phyloP scores from a whole-genome alignment of 257 asterid species.

The Solanum tarijense region DNA sequence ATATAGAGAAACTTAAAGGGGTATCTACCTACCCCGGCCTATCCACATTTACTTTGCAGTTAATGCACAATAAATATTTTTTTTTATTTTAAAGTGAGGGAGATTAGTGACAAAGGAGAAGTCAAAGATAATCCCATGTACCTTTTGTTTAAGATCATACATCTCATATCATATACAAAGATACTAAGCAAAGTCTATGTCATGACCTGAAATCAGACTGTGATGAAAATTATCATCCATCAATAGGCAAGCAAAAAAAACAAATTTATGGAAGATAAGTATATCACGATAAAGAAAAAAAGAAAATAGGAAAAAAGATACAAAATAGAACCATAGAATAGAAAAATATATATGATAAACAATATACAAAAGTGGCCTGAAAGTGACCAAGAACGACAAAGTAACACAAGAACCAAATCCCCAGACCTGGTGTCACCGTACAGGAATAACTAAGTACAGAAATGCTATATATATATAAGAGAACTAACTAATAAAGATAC shows the following conservation, averaged over 20 bases:
- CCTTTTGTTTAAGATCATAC: neutral
- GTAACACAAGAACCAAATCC: neutral
- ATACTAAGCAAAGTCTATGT: neutral
- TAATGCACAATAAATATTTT: neutral
- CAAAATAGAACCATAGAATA: neutral
- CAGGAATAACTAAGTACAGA: fast-evolving
- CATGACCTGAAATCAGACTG: too few relatives aligned
- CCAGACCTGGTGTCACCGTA: neutral
- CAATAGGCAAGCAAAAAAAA: neutral
- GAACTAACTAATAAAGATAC: neutral
- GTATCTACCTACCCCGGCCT: neutral
- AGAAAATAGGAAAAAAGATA: too few relatives aligned
- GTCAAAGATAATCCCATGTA: neutral
- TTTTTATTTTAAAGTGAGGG: neutral
- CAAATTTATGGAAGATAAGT: too few relatives aligned
- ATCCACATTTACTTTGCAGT: neutral
- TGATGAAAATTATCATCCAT: neutral
- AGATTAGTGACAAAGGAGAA: neutral
- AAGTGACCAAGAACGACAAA: neutral
- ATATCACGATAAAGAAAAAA: neutral
- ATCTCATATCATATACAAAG: too few relatives aligned
- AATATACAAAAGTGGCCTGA: too few relatives aligned
- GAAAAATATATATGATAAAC: neutral
- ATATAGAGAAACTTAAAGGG: neutral
- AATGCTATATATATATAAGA: neutral